A percentile compares a stretch with the other conserved stretches of the same genome.
Conservation (phyloP, 2,329 filamentous ascomycete genomes). For the Colletotrichum lupini region DNA sequence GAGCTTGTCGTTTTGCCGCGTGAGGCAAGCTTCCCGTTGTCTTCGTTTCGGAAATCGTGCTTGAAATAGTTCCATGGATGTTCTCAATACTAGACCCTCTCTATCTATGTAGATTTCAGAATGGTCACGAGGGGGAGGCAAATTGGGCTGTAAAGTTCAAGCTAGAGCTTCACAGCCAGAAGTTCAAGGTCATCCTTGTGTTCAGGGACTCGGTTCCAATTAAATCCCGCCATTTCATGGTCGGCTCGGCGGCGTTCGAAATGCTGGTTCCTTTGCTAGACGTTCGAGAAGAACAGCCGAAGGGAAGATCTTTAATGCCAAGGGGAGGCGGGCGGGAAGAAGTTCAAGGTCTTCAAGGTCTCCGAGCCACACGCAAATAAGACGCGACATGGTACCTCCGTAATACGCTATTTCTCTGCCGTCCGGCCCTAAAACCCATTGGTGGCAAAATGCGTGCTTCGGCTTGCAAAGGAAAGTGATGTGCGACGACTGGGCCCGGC, state of each 20-base stretch:
- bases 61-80: conserved; percentile 7
- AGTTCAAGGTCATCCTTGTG: not conserved
- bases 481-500: conserved; percentile 3
- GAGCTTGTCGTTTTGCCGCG: not conserved
- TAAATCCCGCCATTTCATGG: not conserved
- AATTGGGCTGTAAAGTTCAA: not conserved
- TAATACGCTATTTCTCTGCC: not conserved
- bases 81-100: not conserved
- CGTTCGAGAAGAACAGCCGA: conserved; percentile 19
- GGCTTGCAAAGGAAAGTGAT: not conserved
- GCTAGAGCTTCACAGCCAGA: not conserved
- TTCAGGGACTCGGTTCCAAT: not conserved
- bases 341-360: not conserved
- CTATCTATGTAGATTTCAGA: not conserved
- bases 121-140: not conserved
- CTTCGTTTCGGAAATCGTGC: conserved; percentile 24
- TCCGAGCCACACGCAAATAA: not conserved
- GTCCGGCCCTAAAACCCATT: conserved; percentile 15
- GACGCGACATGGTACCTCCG: not conserved
- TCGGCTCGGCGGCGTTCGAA: not conserved
- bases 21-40: not conserved
- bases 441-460: conserved; percentile 17
- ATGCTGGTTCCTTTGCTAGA: not conserved
- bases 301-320: not conserved
- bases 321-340: not conserved